These are phyloP conservation scores for Monosporascus sp. DNA, from an alignment of 2,329 filamentous ascomycete genomes.

Conservation along the genomic window DNA sequence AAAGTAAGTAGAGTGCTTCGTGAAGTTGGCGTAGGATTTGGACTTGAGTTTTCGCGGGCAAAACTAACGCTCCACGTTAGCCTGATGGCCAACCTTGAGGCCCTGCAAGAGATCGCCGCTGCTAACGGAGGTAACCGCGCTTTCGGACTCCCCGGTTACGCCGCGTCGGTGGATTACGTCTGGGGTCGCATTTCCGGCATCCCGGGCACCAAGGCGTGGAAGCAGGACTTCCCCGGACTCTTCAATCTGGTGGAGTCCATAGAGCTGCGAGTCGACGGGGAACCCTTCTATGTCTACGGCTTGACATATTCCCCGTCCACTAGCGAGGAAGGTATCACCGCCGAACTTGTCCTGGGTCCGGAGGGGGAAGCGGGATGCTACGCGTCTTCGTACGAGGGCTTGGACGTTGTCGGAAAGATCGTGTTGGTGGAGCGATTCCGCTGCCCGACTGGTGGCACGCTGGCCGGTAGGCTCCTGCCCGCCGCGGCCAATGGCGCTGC, in stretches of 20 bases:
- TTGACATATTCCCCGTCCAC: slow-evolving; percentile 45
- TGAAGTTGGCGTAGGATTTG: background rate
- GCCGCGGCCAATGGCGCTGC: slow-evolving; percentile 30
- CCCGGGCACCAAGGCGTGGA: slow-evolving; percentile 33
- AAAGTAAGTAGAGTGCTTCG: background rate
- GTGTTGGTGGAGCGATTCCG: slow-evolving; percentile 35
- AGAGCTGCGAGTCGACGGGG: slow-evolving; percentile 30
- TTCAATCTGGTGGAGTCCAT: slow-evolving; percentile 37
- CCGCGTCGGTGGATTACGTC: slow-evolving; percentile 45
- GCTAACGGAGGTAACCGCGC: slow-evolving; percentile 47
- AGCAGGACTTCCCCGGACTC: slow-evolving; percentile 42
- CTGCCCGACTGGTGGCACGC: slow-evolving; percentile 35
- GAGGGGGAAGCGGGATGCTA: slow-evolving; percentile 34
- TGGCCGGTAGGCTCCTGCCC: slow-evolving; percentile 33
- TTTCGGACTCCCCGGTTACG: slow-evolving; percentile 46
- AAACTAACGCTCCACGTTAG: slow-evolving; percentile 16
- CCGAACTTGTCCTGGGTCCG: slow-evolving; percentile 33
- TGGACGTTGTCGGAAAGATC: slow-evolving; percentile 35
- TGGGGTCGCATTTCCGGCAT: slow-evolving; percentile 39
- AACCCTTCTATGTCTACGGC: slow-evolving; percentile 32
- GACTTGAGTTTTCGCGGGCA: background rate
- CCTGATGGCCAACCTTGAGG: slow-evolving; percentile 39
- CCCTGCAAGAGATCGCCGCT: slow-evolving; percentile 41
- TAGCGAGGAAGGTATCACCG: slow-evolving; percentile 35
- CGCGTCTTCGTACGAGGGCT: slow-evolving; percentile 25